Percentiles rank a stretch among this genome's conserved stretches.
Evolutionary conservation across 192 early-diverging fungal species (phyloP).

Genomic region (Geranomyces variabilis): DNA sequence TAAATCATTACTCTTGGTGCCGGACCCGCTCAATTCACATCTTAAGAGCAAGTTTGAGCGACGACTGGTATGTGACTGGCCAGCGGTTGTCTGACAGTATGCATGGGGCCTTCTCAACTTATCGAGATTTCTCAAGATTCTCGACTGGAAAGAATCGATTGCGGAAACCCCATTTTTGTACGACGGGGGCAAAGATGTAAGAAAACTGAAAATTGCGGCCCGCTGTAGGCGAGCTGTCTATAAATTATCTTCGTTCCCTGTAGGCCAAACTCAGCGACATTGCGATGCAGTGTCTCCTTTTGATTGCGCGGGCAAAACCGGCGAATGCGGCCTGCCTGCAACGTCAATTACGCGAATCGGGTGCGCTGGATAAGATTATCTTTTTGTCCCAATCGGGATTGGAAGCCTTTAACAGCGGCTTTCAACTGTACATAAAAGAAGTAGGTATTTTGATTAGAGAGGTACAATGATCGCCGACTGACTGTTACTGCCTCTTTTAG

Average conservation of each 20-base stretch:
- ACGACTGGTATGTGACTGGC: constrained; percentile 30
- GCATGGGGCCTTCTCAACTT: neutral
- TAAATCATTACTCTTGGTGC: constrained; percentile 19
- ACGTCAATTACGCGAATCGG: neutral
- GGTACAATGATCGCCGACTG: too few relatives aligned
- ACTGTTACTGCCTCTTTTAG: too few relatives aligned
- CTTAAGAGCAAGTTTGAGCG: constrained; percentile 39
- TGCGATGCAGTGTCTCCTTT: neutral
- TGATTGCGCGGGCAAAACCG: constrained; percentile 2
- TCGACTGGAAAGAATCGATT: neutral
- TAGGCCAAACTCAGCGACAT: constrained; percentile 3
- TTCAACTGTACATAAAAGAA: neutral
- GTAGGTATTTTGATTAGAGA: neutral
- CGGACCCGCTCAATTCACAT: constrained; percentile 41
- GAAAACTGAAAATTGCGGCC: neutral
- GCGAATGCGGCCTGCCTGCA: neutral
- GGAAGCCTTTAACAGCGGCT: neutral
- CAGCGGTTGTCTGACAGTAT: neutral
- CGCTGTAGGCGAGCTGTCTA: neutral
- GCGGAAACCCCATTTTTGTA: neutral
- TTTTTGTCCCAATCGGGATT: neutral
- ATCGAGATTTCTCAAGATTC: neutral
- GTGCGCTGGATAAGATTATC: neutral
- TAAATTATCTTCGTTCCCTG: too few relatives aligned
- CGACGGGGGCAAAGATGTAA: neutral